Evolutionary conservation across 208 protist species (phyloP).

Genomic region (Trypanosoma mega): DNA sequence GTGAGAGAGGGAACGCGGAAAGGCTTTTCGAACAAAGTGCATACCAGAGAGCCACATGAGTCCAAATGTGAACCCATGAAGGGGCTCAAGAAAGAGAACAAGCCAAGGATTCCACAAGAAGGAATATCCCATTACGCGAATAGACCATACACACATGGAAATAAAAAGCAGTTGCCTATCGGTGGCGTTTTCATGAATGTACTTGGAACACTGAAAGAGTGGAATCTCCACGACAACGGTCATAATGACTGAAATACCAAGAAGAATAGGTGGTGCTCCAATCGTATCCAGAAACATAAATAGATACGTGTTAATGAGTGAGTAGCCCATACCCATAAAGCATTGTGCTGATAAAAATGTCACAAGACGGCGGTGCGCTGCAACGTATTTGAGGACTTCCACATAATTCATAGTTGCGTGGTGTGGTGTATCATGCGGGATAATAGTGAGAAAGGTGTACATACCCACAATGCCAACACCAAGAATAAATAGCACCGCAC

Average conservation of each 20-base stretch:
- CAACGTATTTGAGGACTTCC: constrained; percentile 22
- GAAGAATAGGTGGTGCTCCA: constrained; percentile 18
- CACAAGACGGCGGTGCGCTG: constrained; percentile 11
- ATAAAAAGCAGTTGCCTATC: constrained; percentile 24
- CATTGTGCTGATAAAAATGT: constrained; percentile 21
- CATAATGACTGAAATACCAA: constrained; percentile 29
- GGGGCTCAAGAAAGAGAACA: constrained; percentile 34
- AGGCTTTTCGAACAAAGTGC: constrained; percentile 24
- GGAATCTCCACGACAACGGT: constrained; percentile 38
- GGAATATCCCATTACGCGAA: constrained; percentile 33
- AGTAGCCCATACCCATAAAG: constrained; percentile 26
- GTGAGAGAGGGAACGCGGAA: constrained; percentile 18
- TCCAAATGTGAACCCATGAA: constrained; percentile 41
- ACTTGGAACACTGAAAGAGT: constrained; percentile 26
- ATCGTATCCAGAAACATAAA: constrained; percentile 36
- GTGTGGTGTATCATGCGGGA: constrained; percentile 4
- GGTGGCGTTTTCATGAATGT: constrained; percentile 15
- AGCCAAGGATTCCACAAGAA: constrained; percentile 34
- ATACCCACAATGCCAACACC: constrained; percentile 3
- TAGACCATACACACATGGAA: constrained; percentile 11
- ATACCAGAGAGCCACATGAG: constrained; percentile 38
- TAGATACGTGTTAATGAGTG: constrained; percentile 29
- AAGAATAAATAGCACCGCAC: constrained; percentile 4
- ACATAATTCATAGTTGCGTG: constrained; percentile 10
- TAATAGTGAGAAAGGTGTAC: constrained; percentile 1